Percentiles rank a stretch among this genome's conserved stretches.
Evolutionary conservation across 208 protist species (phyloP).

Genomic region (Novymonas esmeraldas): DNA sequence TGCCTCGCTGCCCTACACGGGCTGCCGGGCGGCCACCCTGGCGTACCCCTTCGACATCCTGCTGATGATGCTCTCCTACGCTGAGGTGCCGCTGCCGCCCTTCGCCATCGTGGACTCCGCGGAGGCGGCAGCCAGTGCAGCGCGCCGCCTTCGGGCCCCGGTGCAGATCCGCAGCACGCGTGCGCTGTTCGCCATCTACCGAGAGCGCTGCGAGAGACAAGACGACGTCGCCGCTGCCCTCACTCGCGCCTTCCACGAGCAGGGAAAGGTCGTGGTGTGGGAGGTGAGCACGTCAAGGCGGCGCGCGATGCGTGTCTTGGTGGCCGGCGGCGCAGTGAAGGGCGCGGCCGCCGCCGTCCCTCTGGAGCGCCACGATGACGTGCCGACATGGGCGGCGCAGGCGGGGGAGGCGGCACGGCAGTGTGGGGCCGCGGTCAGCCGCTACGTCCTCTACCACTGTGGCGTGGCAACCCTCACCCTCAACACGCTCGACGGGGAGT

Average conservation of each 20-base stretch:
- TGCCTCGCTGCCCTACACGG: conserved; percentile 41
- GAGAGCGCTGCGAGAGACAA: conserved; percentile 12
- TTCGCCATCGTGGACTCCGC: conserved; percentile 47
- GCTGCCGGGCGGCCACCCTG: conserved; percentile 55
- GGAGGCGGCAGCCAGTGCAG: conserved; percentile 30
- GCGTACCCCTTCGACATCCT: conserved; percentile 64
- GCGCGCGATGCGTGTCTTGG: conserved; percentile 15
- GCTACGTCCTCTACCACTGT: conserved; percentile 35
- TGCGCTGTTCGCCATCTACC: conserved; percentile 3
- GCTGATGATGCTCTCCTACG: conserved; percentile 84
- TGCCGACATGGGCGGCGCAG: conserved; percentile 11
- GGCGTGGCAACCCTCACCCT: conserved; percentile 35
- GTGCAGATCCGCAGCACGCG: conserved; percentile 34
- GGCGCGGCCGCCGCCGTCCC: conserved; percentile 23
- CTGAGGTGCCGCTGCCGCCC: conserved; percentile 55
- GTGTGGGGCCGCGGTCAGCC: conserved; percentile 24
- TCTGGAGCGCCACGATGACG: conserved; percentile 9
- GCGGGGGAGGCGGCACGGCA: conserved; percentile 13
- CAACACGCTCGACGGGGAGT: conserved; percentile 27
- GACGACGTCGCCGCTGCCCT: conserved; percentile 8
- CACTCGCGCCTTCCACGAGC: conserved; percentile 8
- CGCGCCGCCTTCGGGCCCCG: conserved; percentile 31
- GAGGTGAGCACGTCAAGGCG: conserved; percentile 26
- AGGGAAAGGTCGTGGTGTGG: conserved; percentile 51
- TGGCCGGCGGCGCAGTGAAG: conserved; percentile 26